These are phyloP conservation scores for Echria macrotheca DNA, from an alignment of 495 filamentous ascomycete species.

Conservation along the genomic window DNA sequence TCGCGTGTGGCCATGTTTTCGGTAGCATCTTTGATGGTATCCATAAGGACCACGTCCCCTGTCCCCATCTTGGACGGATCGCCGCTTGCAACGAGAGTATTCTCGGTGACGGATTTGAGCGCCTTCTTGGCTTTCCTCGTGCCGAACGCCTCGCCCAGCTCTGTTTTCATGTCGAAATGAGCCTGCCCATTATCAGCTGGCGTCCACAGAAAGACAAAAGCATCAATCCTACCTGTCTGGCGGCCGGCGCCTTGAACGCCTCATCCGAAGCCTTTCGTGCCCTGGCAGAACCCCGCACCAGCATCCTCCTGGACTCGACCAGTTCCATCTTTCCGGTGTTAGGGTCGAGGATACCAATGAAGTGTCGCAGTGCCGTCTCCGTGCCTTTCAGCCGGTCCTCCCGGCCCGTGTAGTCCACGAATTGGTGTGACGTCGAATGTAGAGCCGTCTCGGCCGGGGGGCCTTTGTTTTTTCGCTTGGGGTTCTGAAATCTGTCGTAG, in stretches of 20 bases:
- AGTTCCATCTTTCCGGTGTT: conserved; percentile 65
- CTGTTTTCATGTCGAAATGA: conserved; percentile 54
- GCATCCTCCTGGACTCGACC: conserved; percentile 68
- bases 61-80: conserved; percentile 39
- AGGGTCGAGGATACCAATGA: conserved; percentile 80
- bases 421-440: conserved; percentile 69
- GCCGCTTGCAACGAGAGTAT: conserved; percentile 57
- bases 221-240: no score
- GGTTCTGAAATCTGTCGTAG: conserved; percentile 52
- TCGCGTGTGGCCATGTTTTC: conserved; percentile 53
- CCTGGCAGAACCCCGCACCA: conserved; percentile 59
- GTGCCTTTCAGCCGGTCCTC: conserved; percentile 60
- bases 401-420: conserved; percentile 73
- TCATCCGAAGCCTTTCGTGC: conserved; percentile 42
- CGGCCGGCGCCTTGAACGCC: conserved; percentile 30
- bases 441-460: conserved; percentile 59
- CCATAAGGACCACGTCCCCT: conserved; percentile 57
- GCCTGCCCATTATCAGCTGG: conserved; percentile 33
- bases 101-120: conserved; percentile 67
- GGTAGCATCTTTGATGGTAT: conserved; percentile 54
- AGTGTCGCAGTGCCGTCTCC: conserved; percentile 71
- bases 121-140: conserved; percentile 91
- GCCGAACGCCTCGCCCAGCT: conserved; percentile 84
- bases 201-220: no score
- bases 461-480: conserved; percentile 39